Evolutionary conservation across 345 rosid genomes (phyloP).

Genomic region (Anacardium occidentale): DNA sequence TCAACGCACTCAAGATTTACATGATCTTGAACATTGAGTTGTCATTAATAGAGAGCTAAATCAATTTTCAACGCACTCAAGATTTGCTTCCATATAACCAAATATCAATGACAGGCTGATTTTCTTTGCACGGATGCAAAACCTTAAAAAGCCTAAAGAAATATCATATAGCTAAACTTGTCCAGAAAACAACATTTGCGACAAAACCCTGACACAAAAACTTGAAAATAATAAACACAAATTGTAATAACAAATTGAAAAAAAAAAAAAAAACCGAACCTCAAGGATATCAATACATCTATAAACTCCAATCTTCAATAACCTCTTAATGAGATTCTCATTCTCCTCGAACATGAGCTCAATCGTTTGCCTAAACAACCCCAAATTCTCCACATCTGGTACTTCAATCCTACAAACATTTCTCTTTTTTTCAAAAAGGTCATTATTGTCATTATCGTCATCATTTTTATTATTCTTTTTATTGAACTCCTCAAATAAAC

Average conservation of each 20-base stretch:
- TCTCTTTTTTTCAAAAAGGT: constrained; percentile 27
- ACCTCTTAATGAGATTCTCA: constrained; percentile 50
- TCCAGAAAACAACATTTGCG: not conserved
- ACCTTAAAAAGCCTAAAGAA: not conserved
- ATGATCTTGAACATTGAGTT: too few species aligned
- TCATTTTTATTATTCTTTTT: not conserved
- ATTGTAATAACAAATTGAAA: not conserved
- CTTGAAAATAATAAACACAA: not conserved
- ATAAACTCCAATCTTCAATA: constrained; percentile 67
- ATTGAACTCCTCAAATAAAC: constrained; percentile 42
- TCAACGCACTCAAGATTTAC: not conserved
- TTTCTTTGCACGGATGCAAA: not conserved
- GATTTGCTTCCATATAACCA: not conserved
- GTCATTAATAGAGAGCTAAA: not conserved
- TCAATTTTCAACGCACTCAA: not conserved
- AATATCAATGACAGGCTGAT: not conserved
- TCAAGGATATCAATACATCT: constrained; percentile 78
- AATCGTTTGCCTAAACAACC: constrained; percentile 67
- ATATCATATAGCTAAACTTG: too few species aligned
- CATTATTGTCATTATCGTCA: constrained; percentile 11
- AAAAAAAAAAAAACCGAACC: constrained; percentile 37
- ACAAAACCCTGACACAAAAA: not conserved
- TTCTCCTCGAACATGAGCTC: constrained; percentile 86
- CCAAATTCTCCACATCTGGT: constrained; percentile 76
- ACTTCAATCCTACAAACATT: constrained; percentile 70